A percentile compares a stretch with the other conserved stretches of the same genome.
These are phyloP conservation scores for Akebia trifoliata DNA, from an alignment of 164 flowering plant genomes.

Conservation along the genomic window DNA sequence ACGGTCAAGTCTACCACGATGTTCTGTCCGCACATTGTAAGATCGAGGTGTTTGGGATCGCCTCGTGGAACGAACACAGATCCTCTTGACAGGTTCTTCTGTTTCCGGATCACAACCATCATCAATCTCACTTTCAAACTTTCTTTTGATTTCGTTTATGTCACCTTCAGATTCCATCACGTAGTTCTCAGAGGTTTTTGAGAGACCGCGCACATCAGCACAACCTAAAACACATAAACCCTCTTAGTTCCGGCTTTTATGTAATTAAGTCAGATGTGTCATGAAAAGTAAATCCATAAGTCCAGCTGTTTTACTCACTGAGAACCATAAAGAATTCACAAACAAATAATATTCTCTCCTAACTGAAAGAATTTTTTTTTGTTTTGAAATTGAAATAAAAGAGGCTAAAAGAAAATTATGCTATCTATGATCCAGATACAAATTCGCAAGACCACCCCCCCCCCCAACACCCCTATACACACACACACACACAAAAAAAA, in stretches of 20 bases:
- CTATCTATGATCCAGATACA: too few species aligned
- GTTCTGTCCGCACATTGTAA: constrained; percentile 23
- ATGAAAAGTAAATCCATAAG: too few species aligned
- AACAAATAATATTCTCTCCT: too few species aligned
- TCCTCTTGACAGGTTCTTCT: constrained; percentile 17
- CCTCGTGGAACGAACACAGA: constrained; percentile 18
- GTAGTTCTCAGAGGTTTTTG: background rate
- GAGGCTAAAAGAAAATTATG: too few species aligned
- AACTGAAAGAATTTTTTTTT: too few species aligned
- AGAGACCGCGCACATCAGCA: background rate
- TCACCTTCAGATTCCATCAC: background rate
- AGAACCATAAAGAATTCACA: too few species aligned
- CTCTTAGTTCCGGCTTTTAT: background rate
- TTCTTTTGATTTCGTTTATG: background rate
- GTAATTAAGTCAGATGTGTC: too few species aligned
- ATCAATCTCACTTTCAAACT: background rate
- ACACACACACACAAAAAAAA: too few species aligned
- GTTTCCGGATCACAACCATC: background rate
- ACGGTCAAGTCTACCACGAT: constrained; percentile 28
- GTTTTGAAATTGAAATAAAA: too few species aligned
- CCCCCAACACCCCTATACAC: too few species aligned
- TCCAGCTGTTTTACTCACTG: too few species aligned
- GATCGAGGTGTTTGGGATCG: constrained; percentile 34
- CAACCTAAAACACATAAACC: background rate
- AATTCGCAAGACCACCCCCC: too few species aligned